Conservation (phyloP, 257 asterid species). For the Nicotiana otophora region DNA sequence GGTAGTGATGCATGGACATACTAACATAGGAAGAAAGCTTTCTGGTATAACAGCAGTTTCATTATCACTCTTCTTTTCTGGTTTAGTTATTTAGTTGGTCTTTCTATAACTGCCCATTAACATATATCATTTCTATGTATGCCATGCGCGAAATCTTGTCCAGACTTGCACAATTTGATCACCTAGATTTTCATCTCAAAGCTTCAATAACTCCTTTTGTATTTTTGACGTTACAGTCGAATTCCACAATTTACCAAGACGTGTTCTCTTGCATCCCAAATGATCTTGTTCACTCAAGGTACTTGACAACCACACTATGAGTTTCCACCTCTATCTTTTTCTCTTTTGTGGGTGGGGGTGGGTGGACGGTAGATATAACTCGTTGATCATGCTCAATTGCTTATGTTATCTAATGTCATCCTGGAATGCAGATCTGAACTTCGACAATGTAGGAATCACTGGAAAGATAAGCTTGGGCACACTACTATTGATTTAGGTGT, state of each 20-base stretch:
- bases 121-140: not conserved
- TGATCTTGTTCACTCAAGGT: slow-evolving; percentile 84
- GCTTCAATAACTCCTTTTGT: not conserved
- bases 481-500: slow-evolving; percentile 90
- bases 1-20: not conserved
- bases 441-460: slow-evolving; percentile 64
- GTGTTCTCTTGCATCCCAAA: slow-evolving; percentile 86
- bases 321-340: not conserved
- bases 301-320: not conserved
- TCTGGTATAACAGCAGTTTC: not conserved
- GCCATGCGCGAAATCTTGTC: not conserved
- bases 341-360: not conserved
- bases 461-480: slow-evolving; percentile 74
- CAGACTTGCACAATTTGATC: not conserved
- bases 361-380: not conserved
- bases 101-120: not conserved
- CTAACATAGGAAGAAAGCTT: not conserved
- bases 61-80: not conserved
- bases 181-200: not conserved
- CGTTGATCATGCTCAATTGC: not conserved
- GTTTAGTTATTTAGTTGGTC: not conserved
- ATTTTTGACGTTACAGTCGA: slow-evolving; percentile 40
- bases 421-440: slow-evolving; percentile 54
- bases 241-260: slow-evolving; percentile 70
- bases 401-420: not conserved